Evolutionary conservation across 495 filamentous ascomycete species (phyloP).

Genomic region (Aspergillus leporis): DNA sequence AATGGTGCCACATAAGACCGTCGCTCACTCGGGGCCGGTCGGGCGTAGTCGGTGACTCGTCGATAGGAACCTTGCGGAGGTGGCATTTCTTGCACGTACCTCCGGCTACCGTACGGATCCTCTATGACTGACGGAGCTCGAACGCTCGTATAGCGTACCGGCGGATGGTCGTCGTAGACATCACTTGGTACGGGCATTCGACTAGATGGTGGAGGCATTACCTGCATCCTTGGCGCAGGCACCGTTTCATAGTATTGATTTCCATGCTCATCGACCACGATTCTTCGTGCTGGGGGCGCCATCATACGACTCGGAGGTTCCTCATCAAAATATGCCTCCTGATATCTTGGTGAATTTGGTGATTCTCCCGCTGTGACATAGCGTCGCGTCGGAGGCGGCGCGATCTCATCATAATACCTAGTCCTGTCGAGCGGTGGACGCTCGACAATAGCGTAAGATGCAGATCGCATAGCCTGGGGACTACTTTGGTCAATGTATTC

Average conservation of each 20-base stretch:
- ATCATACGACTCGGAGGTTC: slow-evolving; percentile 48
- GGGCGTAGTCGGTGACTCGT: slow-evolving; percentile 44
- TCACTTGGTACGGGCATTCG: slow-evolving; percentile 31
- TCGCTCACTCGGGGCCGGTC: slow-evolving; percentile 34
- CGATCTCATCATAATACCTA: slow-evolving; percentile 60
- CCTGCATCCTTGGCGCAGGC: slow-evolving; percentile 42
- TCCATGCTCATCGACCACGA: slow-evolving; percentile 70
- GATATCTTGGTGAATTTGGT: slow-evolving; percentile 55
- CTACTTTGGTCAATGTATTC: slow-evolving; percentile 45
- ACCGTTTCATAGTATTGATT: slow-evolving; percentile 67
- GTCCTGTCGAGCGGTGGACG: slow-evolving; percentile 45
- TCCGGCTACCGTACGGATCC: slow-evolving; percentile 42
- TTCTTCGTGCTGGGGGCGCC: slow-evolving; percentile 59
- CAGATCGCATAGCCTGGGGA: slow-evolving; percentile 53
- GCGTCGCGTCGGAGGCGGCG: slow-evolving; percentile 39
- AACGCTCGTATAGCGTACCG: slow-evolving; percentile 36
- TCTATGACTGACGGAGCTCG: slow-evolving; percentile 45
- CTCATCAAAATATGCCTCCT: slow-evolving; percentile 49
- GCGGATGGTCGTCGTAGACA: slow-evolving; percentile 38
- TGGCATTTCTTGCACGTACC: slow-evolving; percentile 49
- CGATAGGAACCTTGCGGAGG: slow-evolving; percentile 42
- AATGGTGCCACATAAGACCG: slow-evolving; percentile 32
- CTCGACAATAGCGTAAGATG: slow-evolving; percentile 62
- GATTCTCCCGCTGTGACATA: slow-evolving; percentile 56
- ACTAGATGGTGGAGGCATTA: slow-evolving; percentile 52